Percentiles rank a stretch among this genome's conserved stretches.
phyloP scores from a whole-genome alignment of 1,139 yeast species.

The Suhomyces ambrosiae region DNA sequence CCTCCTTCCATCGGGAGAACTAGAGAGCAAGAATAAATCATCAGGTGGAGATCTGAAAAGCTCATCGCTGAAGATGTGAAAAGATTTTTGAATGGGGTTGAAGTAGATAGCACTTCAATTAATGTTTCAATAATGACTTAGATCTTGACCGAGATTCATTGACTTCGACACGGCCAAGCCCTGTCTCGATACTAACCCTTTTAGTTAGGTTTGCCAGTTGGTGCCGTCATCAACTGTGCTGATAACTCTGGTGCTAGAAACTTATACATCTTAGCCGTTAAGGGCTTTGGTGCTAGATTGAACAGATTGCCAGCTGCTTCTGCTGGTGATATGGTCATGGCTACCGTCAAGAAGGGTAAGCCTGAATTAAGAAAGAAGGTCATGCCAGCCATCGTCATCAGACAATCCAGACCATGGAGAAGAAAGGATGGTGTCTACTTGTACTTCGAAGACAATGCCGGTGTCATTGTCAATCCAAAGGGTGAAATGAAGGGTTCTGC shows the following conservation, averaged over 20 bases:
- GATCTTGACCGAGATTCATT: too few relatives aligned
- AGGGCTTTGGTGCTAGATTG: constrained; percentile 99
- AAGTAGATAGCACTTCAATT: too few relatives aligned
- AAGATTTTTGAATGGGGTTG: too few relatives aligned
- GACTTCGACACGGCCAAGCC: too few relatives aligned
- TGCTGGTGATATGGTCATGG: constrained; percentile 99
- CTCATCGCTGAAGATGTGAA: too few relatives aligned
- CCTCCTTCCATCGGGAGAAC: too few relatives aligned
- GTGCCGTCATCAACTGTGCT: constrained; percentile 99
- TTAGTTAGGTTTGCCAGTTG: constrained; percentile 96
- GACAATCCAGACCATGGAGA: constrained; percentile 99
- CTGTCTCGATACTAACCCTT: constrained; percentile 29
- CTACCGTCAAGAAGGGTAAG: constrained; percentile 99
- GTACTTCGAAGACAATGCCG: constrained; percentile 99
- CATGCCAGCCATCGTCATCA: constrained; percentile 99
- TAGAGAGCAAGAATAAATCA: too few relatives aligned
- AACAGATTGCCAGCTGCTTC: constrained; percentile 99
- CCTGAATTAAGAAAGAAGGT: constrained; percentile 99
- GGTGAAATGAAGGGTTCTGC: constrained; percentile 99
- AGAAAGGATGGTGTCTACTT: constrained; percentile 99
- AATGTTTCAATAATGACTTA: too few relatives aligned
- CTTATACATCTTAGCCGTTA: constrained; percentile 98
- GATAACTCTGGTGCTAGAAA: constrained; percentile 99
- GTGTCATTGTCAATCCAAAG: constrained; percentile 99
- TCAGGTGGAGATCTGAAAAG: too few relatives aligned